A percentile compares a stretch with the other conserved stretches of the same genome.
Conservation (phyloP, 192 early-diverging fungal genomes). For the Umbelopsis ramanniana region DNA sequence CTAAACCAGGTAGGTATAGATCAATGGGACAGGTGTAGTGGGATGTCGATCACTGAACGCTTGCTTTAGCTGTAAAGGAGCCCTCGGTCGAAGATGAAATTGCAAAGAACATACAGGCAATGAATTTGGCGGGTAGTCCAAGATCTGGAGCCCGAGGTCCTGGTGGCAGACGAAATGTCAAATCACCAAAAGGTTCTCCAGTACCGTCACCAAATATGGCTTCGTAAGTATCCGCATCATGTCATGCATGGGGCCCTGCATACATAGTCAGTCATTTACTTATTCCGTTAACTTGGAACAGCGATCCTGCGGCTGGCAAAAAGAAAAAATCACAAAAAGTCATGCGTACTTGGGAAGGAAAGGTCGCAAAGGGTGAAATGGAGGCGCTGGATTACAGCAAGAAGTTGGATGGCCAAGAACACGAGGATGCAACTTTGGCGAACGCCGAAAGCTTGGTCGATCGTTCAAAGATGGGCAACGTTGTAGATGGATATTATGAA, state of each 20-base stretch:
- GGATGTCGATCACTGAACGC: background rate
- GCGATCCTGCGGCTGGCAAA: slow-evolving; percentile 27
- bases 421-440: slow-evolving; percentile 23
- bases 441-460: slow-evolving; percentile 50
- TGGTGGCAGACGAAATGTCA: background rate
- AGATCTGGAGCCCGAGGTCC: slow-evolving; percentile 38
- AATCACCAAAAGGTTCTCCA: slow-evolving; percentile 20
- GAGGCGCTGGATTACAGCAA: slow-evolving; percentile 54
- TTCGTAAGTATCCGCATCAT: slow-evolving; percentile 14
- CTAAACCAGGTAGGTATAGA: slow-evolving; percentile 44
- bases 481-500: slow-evolving; percentile 75
- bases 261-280: background rate
- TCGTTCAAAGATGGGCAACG: slow-evolving; percentile 61
- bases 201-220: slow-evolving; percentile 25
- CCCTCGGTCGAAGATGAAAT: slow-evolving; percentile 53
- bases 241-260: background rate
- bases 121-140: slow-evolving; percentile 44
- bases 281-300: background rate
- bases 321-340: slow-evolving; percentile 62
- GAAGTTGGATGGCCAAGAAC: background rate
- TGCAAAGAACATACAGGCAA: slow-evolving; percentile 50
- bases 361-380: slow-evolving; percentile 59
- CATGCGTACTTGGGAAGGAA: slow-evolving; percentile 79
- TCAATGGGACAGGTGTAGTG: background rate
- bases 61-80: slow-evolving; percentile 1